Evolutionary conservation across 2,329 filamentous ascomycete species (phyloP).

Genomic region (Tolypocladium sp.): DNA sequence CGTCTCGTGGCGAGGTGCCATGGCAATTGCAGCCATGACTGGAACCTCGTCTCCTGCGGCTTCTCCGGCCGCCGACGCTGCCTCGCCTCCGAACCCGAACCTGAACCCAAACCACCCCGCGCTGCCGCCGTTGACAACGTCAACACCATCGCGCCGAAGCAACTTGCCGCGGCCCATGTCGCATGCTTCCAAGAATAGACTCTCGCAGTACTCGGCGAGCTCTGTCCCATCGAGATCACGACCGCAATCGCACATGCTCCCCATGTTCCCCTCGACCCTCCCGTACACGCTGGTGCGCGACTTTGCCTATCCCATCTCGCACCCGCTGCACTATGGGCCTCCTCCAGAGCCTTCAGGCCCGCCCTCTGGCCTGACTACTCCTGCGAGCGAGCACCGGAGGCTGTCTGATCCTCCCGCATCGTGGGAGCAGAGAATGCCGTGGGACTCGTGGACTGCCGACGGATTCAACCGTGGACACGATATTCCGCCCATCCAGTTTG

Average conservation of each 20-base stretch:
- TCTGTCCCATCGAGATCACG: conserved; percentile 64
- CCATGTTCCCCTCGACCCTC: conserved; percentile 75
- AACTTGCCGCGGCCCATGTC: conserved; percentile 58
- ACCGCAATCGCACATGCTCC: conserved; percentile 72
- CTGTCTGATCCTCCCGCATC: conserved; percentile 73
- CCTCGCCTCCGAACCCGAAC: conserved; percentile 34
- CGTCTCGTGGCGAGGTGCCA: conserved; percentile 17
- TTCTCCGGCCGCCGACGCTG: conserved; percentile 40
- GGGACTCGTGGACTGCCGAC: conserved; percentile 46
- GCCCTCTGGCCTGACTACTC: conserved; percentile 76
- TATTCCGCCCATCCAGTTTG: conserved; percentile 74
- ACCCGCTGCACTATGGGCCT: conserved; percentile 93
- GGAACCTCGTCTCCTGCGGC: conserved; percentile 44
- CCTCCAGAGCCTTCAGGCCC: conserved; percentile 61
- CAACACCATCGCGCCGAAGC: conserved; percentile 48
- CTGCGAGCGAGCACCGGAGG: conserved; percentile 68
- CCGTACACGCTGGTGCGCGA: conserved; percentile 87
- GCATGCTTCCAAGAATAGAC: conserved; percentile 69
- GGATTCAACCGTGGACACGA: conserved; percentile 56
- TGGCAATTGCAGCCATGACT: conserved; percentile 44
- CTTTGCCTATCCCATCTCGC: conserved; percentile 78
- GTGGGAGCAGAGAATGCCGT: conserved; percentile 62
- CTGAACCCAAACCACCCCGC: conserved; percentile 37
- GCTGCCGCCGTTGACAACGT: conserved; percentile 48
- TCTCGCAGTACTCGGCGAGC: conserved; percentile 73